phyloP scores from a whole-genome alignment of 2,329 filamentous ascomycete genomes.

The Penicillium sp. region DNA sequence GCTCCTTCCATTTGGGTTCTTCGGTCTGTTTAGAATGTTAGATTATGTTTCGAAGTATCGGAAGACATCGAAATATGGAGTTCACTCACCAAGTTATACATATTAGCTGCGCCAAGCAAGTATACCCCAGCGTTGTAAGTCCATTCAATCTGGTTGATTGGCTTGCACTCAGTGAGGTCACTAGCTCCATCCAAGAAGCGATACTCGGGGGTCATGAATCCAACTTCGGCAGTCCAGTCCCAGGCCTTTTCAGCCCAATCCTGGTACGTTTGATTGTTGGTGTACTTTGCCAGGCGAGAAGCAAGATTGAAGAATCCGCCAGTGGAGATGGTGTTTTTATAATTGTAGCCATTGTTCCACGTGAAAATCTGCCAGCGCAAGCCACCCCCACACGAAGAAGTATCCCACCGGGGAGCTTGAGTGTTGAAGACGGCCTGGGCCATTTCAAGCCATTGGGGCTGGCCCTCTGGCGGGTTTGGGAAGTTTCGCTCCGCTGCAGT shows the following conservation, averaged over 20 bases:
- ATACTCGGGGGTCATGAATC: constrained; percentile 52
- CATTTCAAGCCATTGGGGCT: constrained; percentile 75
- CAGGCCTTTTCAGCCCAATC: constrained; percentile 69
- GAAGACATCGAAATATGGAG: not conserved
- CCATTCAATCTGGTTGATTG: constrained; percentile 56
- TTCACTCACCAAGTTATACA: constrained; percentile 54
- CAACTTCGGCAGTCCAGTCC: constrained; percentile 55
- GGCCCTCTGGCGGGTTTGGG: constrained; percentile 47
- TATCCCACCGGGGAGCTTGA: constrained; percentile 70
- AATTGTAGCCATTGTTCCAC: constrained; percentile 36
- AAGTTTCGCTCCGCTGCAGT: constrained; percentile 53
- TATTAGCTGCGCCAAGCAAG: constrained; percentile 55
- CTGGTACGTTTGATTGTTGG: constrained; percentile 33
- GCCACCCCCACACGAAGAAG: constrained; percentile 66
- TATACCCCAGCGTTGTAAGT: constrained; percentile 58
- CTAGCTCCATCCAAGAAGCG: constrained; percentile 58
- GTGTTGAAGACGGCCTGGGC: constrained; percentile 79
- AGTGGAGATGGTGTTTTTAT: constrained; percentile 39
- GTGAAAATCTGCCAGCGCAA: constrained; percentile 48
- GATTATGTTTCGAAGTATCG: not conserved
- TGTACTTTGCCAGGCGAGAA: constrained; percentile 33
- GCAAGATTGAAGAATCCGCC: constrained; percentile 37
- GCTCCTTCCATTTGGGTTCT: constrained; percentile 53
- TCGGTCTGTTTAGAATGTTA: constrained; percentile 33
- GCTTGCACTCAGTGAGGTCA: constrained; percentile 52